A percentile compares a stretch with the other conserved stretches of the same genome.
Conservation (phyloP, 2,329 filamentous ascomycete species). For the Beauveria bassiana region DNA sequence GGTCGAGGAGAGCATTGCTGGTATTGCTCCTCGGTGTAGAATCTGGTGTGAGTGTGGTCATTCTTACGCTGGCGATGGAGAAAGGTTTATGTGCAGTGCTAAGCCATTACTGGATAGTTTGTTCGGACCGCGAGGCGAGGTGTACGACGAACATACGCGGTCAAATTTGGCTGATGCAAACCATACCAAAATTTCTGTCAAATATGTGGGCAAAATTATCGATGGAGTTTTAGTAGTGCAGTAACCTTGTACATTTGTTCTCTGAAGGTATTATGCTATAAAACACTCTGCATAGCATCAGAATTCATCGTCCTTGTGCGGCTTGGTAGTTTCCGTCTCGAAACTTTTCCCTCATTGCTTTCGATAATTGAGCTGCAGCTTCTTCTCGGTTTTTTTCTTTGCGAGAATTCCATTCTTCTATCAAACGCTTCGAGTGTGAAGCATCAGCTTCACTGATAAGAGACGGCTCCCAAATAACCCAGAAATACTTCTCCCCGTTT, state of each 20-base stretch:
- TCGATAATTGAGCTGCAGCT: background rate
- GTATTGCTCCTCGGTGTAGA: constrained; percentile 42
- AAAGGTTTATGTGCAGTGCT: too few species aligned
- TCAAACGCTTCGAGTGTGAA: background rate
- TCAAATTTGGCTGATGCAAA: too few species aligned
- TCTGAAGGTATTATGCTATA: too few species aligned
- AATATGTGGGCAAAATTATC: too few species aligned
- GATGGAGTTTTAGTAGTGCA: too few species aligned
- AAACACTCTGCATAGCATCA: too few species aligned
- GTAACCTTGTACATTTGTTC: too few species aligned
- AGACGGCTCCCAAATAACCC: background rate
- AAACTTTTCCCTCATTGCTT: background rate
- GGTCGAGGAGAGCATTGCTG: constrained; percentile 73
- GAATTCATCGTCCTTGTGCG: too few species aligned
- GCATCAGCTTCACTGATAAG: background rate
- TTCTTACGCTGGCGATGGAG: constrained; percentile 50
- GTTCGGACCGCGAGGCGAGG: too few species aligned
- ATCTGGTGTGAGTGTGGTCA: constrained; percentile 56
- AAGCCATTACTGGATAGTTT: too few species aligned
- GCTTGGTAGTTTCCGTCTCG: background rate
- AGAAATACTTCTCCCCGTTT: background rate
- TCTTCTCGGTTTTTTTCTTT: background rate
- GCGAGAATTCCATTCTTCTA: background rate
- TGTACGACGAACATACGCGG: too few species aligned
- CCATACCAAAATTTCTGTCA: too few species aligned